phyloP scores from a whole-genome alignment of 495 filamentous ascomycete species.

The Hyaloscypha hepaticicola region DNA sequence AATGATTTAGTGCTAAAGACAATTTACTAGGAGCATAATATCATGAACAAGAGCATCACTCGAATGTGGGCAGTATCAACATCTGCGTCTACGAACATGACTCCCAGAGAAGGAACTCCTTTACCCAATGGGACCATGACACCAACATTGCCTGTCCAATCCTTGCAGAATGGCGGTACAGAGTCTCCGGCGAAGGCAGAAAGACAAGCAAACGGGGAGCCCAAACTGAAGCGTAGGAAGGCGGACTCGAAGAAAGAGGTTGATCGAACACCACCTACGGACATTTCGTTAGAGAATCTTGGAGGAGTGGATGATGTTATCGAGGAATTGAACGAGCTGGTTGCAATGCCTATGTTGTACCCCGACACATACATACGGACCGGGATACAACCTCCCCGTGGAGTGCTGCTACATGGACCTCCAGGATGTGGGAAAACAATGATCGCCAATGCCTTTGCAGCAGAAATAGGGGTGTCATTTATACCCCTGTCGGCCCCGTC shows the following conservation, averaged over 20 bases:
- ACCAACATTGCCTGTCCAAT: conserved; percentile 25
- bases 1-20: neutral
- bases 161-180: conserved; percentile 32
- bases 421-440: conserved; percentile 96
- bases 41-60: conserved; percentile 73
- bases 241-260: conserved; percentile 43
- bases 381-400: conserved; percentile 76
- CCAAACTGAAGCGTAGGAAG: conserved; percentile 65
- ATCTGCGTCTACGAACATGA: conserved; percentile 38
- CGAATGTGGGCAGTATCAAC: conserved; percentile 61
- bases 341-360: conserved; percentile 74
- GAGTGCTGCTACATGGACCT: conserved; percentile 87
- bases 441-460: conserved; percentile 87
- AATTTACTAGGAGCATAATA: conserved; percentile 55
- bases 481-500: conserved; percentile 88
- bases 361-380: conserved; percentile 61
- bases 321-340: conserved; percentile 70
- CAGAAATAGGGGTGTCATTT: conserved; percentile 80
- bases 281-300: conserved; percentile 75
- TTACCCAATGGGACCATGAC: conserved; percentile 23
- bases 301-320: conserved; percentile 84
- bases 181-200: conserved; percentile 32
- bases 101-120: conserved; percentile 25
- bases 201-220: conserved; percentile 64
- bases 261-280: conserved; percentile 70